Evolutionary conservation across 805 yeast genomes (phyloP).

Genomic region (Candida odintsovae): DNA sequence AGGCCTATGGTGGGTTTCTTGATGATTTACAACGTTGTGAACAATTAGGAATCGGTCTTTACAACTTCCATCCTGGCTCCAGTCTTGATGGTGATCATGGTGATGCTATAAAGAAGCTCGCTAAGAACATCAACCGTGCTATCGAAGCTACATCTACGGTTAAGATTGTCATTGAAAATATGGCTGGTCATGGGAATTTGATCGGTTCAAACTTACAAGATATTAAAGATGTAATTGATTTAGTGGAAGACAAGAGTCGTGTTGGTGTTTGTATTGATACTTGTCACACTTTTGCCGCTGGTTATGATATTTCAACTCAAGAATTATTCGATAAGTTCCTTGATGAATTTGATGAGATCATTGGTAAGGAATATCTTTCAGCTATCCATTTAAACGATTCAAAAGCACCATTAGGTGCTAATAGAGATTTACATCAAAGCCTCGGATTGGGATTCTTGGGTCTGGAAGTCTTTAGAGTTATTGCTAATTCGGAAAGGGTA

Average conservation of each 20-base stretch:
- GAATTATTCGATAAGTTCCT: conserved; percentile 61
- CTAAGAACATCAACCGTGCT: conserved; percentile 75
- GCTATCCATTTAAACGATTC: conserved; percentile 93
- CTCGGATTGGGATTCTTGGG: conserved; percentile 89
- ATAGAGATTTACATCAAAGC: conserved; percentile 85
- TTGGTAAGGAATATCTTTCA: conserved; percentile 70
- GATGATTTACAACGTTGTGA: conserved; percentile 91
- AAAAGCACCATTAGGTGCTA: conserved; percentile 86
- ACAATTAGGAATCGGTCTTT: conserved; percentile 71
- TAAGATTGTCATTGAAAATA: conserved; percentile 86
- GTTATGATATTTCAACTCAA: conserved; percentile 73
- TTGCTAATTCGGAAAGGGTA: conserved; percentile 65
- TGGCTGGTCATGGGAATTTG: conserved; percentile 96
- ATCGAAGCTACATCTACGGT: conserved; percentile 69
- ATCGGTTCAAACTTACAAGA: conserved; percentile 82
- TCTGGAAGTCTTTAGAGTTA: conserved; percentile 69
- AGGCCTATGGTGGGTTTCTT: conserved; percentile 69
- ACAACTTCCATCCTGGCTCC: conserved; percentile 94
- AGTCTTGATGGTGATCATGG: conserved; percentile 65
- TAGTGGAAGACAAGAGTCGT: conserved; percentile 73
- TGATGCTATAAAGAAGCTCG: conserved; percentile 62
- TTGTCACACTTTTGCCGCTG: conserved; percentile 95
- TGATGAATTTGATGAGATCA: conserved; percentile 62
- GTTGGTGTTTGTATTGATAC: conserved; percentile 97
- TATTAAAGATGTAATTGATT: conserved; percentile 62